Conservation (phyloP, 2,329 filamentous ascomycete species). For the Amesomyces nigricolor region DNA sequence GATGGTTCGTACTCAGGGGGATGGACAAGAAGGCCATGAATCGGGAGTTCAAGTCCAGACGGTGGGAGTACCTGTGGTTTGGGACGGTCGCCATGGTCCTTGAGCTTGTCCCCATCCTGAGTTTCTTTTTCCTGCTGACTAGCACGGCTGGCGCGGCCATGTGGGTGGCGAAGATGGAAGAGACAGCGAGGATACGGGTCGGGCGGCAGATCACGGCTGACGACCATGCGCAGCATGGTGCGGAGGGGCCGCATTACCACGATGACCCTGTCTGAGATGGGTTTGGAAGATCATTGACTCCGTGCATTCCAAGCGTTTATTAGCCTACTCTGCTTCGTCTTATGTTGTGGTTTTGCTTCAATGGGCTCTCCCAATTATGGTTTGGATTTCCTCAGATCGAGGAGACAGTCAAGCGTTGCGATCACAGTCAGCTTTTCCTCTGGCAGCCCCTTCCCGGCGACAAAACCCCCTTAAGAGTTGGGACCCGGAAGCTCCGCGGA, state of each 20-base stretch:
- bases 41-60: constrained; percentile 58
- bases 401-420: too few species aligned
- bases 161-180: constrained; percentile 77
- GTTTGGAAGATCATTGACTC: too few species aligned
- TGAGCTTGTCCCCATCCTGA: constrained; percentile 81
- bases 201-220: constrained; percentile 18
- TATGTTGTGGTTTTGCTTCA: too few species aligned
- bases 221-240: constrained; percentile 15
- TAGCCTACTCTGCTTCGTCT: too few species aligned
- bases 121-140: constrained; percentile 91
- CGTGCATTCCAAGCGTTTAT: too few species aligned
- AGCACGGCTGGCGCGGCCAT: constrained; percentile 78
- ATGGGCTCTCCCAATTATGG: too few species aligned
- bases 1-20: constrained; percentile 78
- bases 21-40: constrained; percentile 70
- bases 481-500: too few species aligned
- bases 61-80: constrained; percentile 90
- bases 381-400: too few species aligned
- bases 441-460: too few species aligned
- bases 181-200: constrained; percentile 18
- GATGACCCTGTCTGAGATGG: constrained; percentile 13
- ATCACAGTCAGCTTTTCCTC: too few species aligned
- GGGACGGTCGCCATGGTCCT: constrained; percentile 78
- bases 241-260: constrained; percentile 22
- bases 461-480: too few species aligned